Conservation (phyloP, 805 yeast genomes). For the Monosporozyma servazzii region DNA sequence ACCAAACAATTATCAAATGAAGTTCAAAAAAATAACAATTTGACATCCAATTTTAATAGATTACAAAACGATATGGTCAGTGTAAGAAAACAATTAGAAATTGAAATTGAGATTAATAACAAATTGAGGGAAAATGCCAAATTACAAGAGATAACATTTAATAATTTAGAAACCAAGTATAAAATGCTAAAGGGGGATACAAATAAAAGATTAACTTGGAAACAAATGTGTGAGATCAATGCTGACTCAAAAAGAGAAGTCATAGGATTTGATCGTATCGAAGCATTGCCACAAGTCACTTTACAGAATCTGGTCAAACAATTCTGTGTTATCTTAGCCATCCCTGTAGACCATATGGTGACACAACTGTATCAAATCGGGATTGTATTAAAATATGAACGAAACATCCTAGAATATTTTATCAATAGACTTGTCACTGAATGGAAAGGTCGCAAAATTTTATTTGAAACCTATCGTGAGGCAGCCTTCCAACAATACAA, state of each 20-base stretch:
- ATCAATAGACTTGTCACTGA: constrained; percentile 27
- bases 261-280: constrained; percentile 20
- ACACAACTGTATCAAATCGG: constrained; percentile 22
- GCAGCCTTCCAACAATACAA: constrained; percentile 17
- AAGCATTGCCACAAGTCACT: constrained; percentile 21
- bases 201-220: constrained; percentile 14
- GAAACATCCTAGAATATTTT: constrained; percentile 25
- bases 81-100: not conserved
- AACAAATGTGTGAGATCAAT: not conserved
- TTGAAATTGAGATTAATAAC: not conserved
- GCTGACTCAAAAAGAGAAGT: not conserved
- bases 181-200: constrained; percentile 17
- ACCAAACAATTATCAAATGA: not conserved
- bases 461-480: constrained; percentile 15
- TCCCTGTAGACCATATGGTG: constrained; percentile 26
- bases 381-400: constrained; percentile 20
- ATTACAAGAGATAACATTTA: not conserved
- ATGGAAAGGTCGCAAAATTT: constrained; percentile 25
- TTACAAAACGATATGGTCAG: not conserved
- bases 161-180: not conserved
- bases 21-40: not conserved
- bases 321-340: constrained; percentile 24
- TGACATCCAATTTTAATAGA: not conserved
- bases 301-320: constrained; percentile 32
- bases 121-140: not conserved